A percentile compares a stretch with the other conserved stretches of the same genome.
These are phyloP conservation scores for Alternaria brassicae DNA, from an alignment of 2,329 filamentous ascomycete species.

Conservation along the genomic window DNA sequence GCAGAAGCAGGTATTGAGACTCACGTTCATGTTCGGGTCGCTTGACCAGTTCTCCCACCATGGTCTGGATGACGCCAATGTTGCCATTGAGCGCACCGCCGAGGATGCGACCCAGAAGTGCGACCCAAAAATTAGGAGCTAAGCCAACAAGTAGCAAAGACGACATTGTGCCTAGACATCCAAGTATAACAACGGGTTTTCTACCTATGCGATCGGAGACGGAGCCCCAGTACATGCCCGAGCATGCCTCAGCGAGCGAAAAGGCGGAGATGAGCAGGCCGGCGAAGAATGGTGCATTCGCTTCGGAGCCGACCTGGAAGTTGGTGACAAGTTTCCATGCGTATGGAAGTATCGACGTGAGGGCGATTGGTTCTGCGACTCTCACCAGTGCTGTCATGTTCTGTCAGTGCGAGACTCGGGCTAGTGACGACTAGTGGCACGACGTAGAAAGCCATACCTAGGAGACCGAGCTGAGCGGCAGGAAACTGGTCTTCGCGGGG, in stretches of 20 bases:
- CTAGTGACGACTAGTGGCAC: neutral
- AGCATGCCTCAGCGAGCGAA: conserved; percentile 82
- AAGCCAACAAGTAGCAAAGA: conserved; percentile 86
- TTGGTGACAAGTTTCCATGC: conserved; percentile 51
- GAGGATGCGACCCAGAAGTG: conserved; percentile 75
- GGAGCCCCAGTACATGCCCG: conserved; percentile 69
- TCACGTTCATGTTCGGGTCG: conserved; percentile 85
- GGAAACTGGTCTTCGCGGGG: conserved; percentile 71
- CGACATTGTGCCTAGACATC: conserved; percentile 78
- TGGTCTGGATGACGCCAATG: conserved; percentile 77
- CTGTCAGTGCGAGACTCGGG: conserved; percentile 8
- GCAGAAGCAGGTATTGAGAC: conserved; percentile 43
- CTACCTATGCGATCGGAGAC: conserved; percentile 51
- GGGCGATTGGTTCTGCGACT: conserved; percentile 88
- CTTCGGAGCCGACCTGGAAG: conserved; percentile 45
- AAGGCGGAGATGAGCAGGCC: conserved; percentile 90
- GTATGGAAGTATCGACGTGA: conserved; percentile 94
- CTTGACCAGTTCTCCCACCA: conserved; percentile 87
- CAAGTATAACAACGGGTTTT: conserved; percentile 51
- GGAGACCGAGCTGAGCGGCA: conserved; percentile 78
- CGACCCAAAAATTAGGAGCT: conserved; percentile 82
- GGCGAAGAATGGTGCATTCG: conserved; percentile 79
- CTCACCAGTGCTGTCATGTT: conserved; percentile 77
- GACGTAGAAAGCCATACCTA: conserved; percentile 65
- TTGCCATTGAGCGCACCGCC: conserved; percentile 90